Percentiles rank a stretch among this genome's conserved stretches.
Conservation (phyloP, 176 grass and related monocot genomes). For the Eragrostis nindensis region DNA sequence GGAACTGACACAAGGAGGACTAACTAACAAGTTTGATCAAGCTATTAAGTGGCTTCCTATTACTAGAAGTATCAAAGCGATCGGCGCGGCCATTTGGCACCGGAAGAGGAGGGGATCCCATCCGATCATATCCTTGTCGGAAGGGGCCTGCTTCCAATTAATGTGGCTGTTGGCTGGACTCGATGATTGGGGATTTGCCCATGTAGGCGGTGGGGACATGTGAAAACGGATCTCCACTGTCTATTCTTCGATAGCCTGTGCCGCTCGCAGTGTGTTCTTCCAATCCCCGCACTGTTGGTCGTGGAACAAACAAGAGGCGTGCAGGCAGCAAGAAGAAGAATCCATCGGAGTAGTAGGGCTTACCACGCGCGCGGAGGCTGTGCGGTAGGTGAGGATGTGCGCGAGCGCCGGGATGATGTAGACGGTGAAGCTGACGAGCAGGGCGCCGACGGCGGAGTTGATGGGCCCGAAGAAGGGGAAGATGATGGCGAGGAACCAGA, state of each 20-base stretch:
- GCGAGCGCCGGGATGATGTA: constrained; percentile 76
- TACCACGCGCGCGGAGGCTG: constrained; percentile 57
- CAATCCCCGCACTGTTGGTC: constrained; percentile 28
- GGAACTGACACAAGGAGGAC: too few relatives aligned
- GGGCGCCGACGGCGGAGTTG: constrained; percentile 80
- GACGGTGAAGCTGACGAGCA: constrained; percentile 90
- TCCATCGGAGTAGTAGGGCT: too few relatives aligned
- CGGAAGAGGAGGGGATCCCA: not conserved
- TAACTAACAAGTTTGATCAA: too few relatives aligned
- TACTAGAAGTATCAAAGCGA: not conserved
- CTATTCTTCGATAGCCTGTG: constrained; percentile 39
- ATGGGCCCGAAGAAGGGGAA: constrained; percentile 91
- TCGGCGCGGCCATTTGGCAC: not conserved
- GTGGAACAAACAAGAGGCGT: not conserved
- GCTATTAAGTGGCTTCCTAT: not conserved
- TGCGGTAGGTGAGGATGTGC: constrained; percentile 71
- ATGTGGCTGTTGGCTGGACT: constrained; percentile 52
- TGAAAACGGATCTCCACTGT: constrained; percentile 44
- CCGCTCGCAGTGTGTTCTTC: not conserved
- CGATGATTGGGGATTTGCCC: constrained; percentile 58
- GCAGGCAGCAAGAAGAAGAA: not conserved
- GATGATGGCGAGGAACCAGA: constrained; percentile 88
- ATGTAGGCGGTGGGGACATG: not conserved
- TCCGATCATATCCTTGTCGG: constrained; percentile 36
- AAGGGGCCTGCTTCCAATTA: constrained; percentile 39